Percentiles rank a stretch among this genome's conserved stretches.
Conservation (phyloP, 2,329 filamentous ascomycete species). For the Trichoderma guizhouense region DNA sequence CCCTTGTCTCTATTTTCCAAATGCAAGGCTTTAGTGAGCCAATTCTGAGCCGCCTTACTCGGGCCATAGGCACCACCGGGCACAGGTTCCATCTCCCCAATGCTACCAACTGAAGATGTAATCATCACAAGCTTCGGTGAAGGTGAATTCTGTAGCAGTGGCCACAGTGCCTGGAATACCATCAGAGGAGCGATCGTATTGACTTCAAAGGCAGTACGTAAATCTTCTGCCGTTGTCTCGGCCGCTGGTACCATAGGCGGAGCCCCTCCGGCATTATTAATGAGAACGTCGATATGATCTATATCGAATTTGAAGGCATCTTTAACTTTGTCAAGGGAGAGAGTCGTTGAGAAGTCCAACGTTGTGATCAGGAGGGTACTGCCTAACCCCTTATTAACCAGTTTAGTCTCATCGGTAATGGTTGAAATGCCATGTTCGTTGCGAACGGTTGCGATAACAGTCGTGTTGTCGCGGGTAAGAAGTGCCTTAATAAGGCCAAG, state of each 20-base stretch:
- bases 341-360: slow-evolving; percentile 35
- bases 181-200: slow-evolving; percentile 42
- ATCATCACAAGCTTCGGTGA: slow-evolving; percentile 36
- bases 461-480: slow-evolving; percentile 53
- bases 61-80: slow-evolving; percentile 35
- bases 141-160: slow-evolving; percentile 33
- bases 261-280: slow-evolving; percentile 49
- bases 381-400: slow-evolving; percentile 26
- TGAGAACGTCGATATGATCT: slow-evolving; percentile 45
- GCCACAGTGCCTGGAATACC: slow-evolving; percentile 35
- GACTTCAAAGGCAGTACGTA: slow-evolving; percentile 40
- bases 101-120: slow-evolving; percentile 35
- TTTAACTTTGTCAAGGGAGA: slow-evolving; percentile 22
- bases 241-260: slow-evolving; percentile 29
- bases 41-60: slow-evolving; percentile 36
- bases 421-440: slow-evolving; percentile 22
- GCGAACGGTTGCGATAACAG: slow-evolving; percentile 38
- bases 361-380: slow-evolving; percentile 35
- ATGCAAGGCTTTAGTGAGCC: slow-evolving; percentile 31
- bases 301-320: slow-evolving; percentile 30
- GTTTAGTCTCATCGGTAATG: slow-evolving; percentile 20
- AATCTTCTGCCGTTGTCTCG: slow-evolving; percentile 31
- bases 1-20: slow-evolving; percentile 24
- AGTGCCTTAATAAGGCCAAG: slow-evolving; percentile 35
- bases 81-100: slow-evolving; percentile 31